Evolutionary conservation across 2,329 filamentous ascomycete genomes (phyloP).

Genomic region (Fusarium sp.): DNA sequence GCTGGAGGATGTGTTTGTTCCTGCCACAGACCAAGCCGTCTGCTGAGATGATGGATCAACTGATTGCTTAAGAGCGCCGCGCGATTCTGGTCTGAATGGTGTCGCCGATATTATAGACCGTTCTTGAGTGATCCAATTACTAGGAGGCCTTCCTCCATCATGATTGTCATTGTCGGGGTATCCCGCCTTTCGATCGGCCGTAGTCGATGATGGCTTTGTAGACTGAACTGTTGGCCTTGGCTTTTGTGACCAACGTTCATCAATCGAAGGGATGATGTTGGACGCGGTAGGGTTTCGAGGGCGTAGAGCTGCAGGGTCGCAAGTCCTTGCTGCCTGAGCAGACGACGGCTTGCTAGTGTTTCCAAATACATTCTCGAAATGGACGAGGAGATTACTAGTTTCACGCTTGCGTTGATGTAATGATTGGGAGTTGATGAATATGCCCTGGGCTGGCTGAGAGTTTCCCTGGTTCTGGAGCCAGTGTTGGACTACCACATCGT

Average conservation of each 20-base stretch:
- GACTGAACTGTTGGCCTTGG: neutral
- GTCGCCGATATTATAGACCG: neutral
- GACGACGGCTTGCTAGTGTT: conserved; percentile 17
- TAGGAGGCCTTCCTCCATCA: conserved; percentile 28
- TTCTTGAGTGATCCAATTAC: conserved; percentile 1
- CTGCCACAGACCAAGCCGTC: conserved; percentile 11
- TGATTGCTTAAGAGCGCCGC: conserved; percentile 7
- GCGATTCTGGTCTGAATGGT: conserved; percentile 9
- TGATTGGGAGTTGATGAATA: conserved; percentile 30
- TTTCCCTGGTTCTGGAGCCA: conserved; percentile 33
- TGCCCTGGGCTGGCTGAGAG: conserved; percentile 29
- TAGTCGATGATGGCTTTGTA: neutral
- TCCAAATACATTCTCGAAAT: conserved; percentile 27
- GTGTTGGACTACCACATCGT: conserved; percentile 11
- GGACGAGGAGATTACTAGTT: conserved; percentile 21
- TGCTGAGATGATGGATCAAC: neutral
- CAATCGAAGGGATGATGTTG: conserved; percentile 8
- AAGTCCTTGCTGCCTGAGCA: conserved; percentile 4
- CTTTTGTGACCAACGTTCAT: conserved; percentile 7
- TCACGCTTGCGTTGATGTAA: conserved; percentile 20
- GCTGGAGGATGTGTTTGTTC: conserved; percentile 14
- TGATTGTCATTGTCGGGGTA: conserved; percentile 17
- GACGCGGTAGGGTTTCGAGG: conserved; percentile 1
- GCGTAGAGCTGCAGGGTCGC: neutral
- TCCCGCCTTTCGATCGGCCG: conserved; percentile 15